Base-by-base conservation (phyloP, 495 filamentous ascomycete genomes). In the Letharia columbiana region DNA sequence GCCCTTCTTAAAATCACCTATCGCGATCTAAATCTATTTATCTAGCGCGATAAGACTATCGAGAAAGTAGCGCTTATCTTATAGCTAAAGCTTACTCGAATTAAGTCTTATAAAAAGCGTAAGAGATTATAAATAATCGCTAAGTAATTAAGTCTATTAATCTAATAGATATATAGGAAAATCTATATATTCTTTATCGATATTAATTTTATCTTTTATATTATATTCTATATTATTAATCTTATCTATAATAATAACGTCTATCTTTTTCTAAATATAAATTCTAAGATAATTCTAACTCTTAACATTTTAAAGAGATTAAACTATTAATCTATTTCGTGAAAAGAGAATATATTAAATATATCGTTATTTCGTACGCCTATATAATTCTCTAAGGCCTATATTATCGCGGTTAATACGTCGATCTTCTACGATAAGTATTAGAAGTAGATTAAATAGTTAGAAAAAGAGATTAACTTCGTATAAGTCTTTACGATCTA, bases 161-260 rank as follows among this genome's bases (percentile, higher is more conserved):
- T 44, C 40, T 65, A 42, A 65, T 17, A 1, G 1, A 12, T 13
- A 23, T 61, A 47, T 37, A 68, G 42, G 39, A 68, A 68, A 56
- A 65, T 28, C 0, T 68, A 65, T 33, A 65, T 54, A 11, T 68
- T 68, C 62, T 52, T 57, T 58, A 61, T 69, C 28, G 62, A 69
- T 35, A 41, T 1, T 1, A 69, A 69, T 63, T 58, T 45, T n/a
- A 0, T 69, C 1, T 60, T 62, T 41, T 69, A 23, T 50, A 54
- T 70, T 0, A 61, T 72, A 33, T 70, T 40, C n/a, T 41, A 72
- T 57, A 68, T 70, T 28, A 56, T 70, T 28, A 50, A 33, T n/a
- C 63, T 70, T 15, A 68, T 60, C 10, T 71, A 35, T 47, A 42
- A 67, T 35, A 65, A 71, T 23, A 47, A 70, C 13, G 64, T 67